Base-by-base conservation (phyloP, 2,329 filamentous ascomycete species). In the Apiospora phragmitis region DNA sequence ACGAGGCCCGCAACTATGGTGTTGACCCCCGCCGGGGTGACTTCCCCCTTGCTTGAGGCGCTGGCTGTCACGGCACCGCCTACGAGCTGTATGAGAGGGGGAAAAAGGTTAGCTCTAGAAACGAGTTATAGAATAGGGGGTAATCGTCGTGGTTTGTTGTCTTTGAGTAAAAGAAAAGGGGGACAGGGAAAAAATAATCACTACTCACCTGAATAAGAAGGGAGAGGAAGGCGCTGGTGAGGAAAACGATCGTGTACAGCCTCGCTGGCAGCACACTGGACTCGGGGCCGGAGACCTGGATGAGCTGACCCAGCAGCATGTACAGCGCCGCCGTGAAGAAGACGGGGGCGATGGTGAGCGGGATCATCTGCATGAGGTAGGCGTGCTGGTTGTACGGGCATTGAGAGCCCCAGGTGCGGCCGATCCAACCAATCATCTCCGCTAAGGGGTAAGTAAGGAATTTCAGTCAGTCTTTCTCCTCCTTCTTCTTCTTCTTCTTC, bases 301-400 rank as follows among this genome's bases (percentile, higher is more conserved):
- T 87, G 70, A 87, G 81, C 42, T 78, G 80, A 68, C 84, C 85
- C 3, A 87, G 81, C 62, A 86, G 77, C 67, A 87, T 78, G 75
- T 87, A 87, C 67, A 87, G 81, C 1, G 83, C 85, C 1, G 85
- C 85, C 18, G 85, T 85, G 75, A 85, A 86, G 78, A 87, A 87
- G 7, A 83, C 84, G 12, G 85, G 86, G 11, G 77, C 79, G 69
- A 83, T 79, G 70, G 83, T 81, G 67, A 83, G 81, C 14, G 81
- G 83, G 1, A 83, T 84, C 55, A 86, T 86, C 73, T 87, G 85
- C 76, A 87, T 84, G 6, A 87, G 76, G 70, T 86, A 87, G 16
- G 85, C 84, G 18, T 81, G 81, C 16, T 76, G 70, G 74, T 85
- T 86, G 74, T 87, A 87, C 1, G 84, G 84, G 69, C 85, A 87